Percentiles rank a stretch among this genome's conserved stretches.
These are phyloP conservation scores for Solanum sitiens DNA, from an alignment of 257 asterid genomes.

Conservation along the genomic window DNA sequence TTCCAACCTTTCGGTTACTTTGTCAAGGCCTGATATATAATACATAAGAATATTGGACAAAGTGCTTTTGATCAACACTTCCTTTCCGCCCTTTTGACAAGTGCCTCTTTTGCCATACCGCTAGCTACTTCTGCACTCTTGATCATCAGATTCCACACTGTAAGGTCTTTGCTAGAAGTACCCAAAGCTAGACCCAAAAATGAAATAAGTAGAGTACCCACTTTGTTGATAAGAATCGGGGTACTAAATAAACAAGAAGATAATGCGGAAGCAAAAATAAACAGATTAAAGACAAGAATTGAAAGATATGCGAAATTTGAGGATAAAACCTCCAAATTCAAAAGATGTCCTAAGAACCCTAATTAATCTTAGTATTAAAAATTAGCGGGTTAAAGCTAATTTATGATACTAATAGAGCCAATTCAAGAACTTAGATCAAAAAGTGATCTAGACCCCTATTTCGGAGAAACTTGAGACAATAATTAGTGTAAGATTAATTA, in stretches of 20 bases:
- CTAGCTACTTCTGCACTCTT: background rate
- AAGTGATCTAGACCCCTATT: background rate
- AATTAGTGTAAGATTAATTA: background rate
- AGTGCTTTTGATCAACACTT: background rate
- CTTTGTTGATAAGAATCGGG: background rate
- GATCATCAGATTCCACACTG: background rate
- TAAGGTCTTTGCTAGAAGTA: background rate
- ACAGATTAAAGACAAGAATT: background rate
- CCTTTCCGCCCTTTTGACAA: background rate
- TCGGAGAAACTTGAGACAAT: background rate
- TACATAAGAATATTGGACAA: background rate
- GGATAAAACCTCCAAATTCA: background rate
- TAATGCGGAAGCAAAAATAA: background rate
- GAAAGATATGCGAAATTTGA: background rate
- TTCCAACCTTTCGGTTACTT: background rate
- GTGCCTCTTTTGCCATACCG: background rate
- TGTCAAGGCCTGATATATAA: background rate
- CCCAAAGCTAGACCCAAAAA: background rate
- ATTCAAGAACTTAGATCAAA: background rate
- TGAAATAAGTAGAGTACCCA: background rate
- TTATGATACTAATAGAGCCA: background rate
- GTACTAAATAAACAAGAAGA: background rate
- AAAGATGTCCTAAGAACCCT: background rate
- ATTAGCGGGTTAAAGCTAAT: background rate
- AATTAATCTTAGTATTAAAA: background rate